phyloP scores from a whole-genome alignment of 2,329 filamentous ascomycete genomes.

The Remersonia thermophila region DNA sequence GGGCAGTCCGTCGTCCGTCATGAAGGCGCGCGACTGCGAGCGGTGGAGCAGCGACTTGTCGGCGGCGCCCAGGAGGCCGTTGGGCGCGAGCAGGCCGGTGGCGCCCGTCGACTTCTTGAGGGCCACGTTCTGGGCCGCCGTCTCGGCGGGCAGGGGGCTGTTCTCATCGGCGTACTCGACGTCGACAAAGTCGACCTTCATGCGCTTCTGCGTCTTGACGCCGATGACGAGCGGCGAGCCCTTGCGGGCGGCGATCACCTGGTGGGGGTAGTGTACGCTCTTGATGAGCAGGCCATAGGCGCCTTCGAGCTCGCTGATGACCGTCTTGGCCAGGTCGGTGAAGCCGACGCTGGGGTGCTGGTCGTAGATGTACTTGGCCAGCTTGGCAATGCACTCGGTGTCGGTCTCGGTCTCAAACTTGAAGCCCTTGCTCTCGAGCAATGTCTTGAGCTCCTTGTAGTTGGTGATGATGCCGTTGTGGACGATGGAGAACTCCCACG shows the following conservation, averaged over 20 bases:
- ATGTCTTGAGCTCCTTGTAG: conserved; percentile 97
- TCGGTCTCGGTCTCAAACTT: conserved; percentile 98
- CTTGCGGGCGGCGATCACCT: conserved; percentile 96
- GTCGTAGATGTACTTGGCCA: conserved; percentile 96
- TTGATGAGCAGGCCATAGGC: conserved; percentile 96
- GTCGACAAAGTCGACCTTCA: conserved; percentile 99
- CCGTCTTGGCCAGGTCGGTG: conserved; percentile 89
- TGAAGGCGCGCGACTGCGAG: conserved; percentile 95
- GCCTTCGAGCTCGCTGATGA: conserved; percentile 96
- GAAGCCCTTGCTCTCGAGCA: conserved; percentile 90
- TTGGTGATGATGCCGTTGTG: conserved; percentile 99
- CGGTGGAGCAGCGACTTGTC: conserved; percentile 98
- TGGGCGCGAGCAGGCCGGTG: conserved; percentile 53
- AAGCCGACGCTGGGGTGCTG: conserved; percentile 90
- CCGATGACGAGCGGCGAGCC: conserved; percentile 95
- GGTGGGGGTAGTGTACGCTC: conserved; percentile 95
- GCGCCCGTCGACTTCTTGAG: conserved; percentile 88
- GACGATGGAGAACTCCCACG: conserved; percentile 92
- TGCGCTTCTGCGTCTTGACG: conserved; percentile 93
- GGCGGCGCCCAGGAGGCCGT: conserved; percentile 66
- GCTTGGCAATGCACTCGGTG: conserved; percentile 97
- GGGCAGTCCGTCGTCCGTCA: conserved; percentile 94
- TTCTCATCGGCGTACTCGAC: conserved; percentile 91
- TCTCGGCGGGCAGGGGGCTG: conserved; percentile 75
- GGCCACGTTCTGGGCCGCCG: conserved; percentile 89